Conservation (phyloP, 805 yeast genomes). For the Ogataea corticis region DNA sequence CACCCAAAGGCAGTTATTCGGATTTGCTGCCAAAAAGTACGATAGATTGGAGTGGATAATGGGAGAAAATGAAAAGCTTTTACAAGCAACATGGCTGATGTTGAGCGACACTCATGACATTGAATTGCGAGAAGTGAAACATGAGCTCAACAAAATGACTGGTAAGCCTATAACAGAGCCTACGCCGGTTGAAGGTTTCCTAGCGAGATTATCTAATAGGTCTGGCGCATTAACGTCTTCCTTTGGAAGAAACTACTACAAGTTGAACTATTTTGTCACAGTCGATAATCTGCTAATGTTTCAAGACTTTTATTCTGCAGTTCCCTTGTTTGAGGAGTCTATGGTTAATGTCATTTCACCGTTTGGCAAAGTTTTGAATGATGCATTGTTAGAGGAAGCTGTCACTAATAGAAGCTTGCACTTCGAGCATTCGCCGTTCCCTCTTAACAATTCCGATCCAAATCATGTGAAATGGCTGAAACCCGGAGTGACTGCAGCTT, state of each 20-base stretch:
- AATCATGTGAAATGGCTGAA: constrained; percentile 66
- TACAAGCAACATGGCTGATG: constrained; percentile 46
- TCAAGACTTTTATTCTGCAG: constrained; percentile 51
- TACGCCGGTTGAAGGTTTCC: constrained; percentile 77
- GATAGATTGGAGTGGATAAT: constrained; percentile 75
- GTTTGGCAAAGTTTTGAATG: constrained; percentile 34
- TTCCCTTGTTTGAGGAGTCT: constrained; percentile 53
- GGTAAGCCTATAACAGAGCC: constrained; percentile 53
- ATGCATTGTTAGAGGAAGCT: constrained; percentile 23
- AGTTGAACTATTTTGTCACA: constrained; percentile 63
- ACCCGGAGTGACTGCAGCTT: constrained; percentile 35
- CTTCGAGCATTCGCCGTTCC: constrained; percentile 56
- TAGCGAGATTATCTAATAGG: constrained; percentile 55
- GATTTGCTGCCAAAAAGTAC: constrained; percentile 61
- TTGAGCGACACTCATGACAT: constrained; percentile 48
- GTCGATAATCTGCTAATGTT: constrained; percentile 61
- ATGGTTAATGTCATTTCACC: constrained; percentile 34
- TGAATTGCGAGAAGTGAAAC: constrained; percentile 56
- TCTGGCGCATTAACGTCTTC: constrained; percentile 38
- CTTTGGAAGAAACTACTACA: constrained; percentile 43
- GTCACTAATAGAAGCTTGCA: constrained; percentile 35
- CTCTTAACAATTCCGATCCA: constrained; percentile 44
- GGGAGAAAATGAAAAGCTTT: constrained; percentile 42
- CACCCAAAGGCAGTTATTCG: constrained; percentile 28
- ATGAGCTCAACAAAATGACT: constrained; percentile 37